A percentile compares a stretch with the other conserved stretches of the same genome.
These are phyloP conservation scores for Tylopilus subfusipes DNA, from an alignment of 768 basidiomycete genomes.

Conservation along the genomic window DNA sequence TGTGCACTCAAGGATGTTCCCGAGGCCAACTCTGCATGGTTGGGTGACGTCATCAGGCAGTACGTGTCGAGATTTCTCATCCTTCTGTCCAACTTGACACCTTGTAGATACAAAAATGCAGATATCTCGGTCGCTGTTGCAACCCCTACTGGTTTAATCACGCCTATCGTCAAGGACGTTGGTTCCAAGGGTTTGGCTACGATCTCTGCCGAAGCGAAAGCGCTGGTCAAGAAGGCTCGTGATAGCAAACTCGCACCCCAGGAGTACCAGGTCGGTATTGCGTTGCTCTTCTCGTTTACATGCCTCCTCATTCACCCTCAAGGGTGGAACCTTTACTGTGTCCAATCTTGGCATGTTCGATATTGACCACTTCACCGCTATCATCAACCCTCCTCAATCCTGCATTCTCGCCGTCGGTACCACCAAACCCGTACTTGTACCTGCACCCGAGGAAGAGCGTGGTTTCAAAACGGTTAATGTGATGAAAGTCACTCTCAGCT, in stretches of 20 bases:
- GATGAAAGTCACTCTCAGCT: conserved; percentile 95
- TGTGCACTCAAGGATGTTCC: conserved; percentile 93
- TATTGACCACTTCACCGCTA: conserved; percentile 93
- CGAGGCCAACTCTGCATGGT: conserved; percentile 97
- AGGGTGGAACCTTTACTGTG: conserved; percentile 98
- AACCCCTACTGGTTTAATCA: conserved; percentile 93
- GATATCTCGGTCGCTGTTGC: conserved; percentile 98
- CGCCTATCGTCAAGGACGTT: conserved; percentile 93
- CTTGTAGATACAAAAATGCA: conserved; percentile 82
- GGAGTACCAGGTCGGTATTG: conserved; percentile 80
- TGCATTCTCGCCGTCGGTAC: conserved; percentile 96
- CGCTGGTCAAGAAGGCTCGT: conserved; percentile 90
- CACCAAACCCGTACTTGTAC: conserved; percentile 80
- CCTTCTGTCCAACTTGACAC: neutral
- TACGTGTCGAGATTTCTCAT: conserved; percentile 38
- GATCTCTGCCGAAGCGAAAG: conserved; percentile 90
- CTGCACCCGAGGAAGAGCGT: conserved; percentile 84
- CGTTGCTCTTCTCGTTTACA: neutral
- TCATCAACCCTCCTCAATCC: conserved; percentile 98
- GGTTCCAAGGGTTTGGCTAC: conserved; percentile 89
- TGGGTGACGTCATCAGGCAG: conserved; percentile 94
- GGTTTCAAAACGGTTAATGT: conserved; percentile 90
- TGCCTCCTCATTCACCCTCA: neutral
- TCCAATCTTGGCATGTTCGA: conserved; percentile 99
- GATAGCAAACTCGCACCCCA: conserved; percentile 93